Percentiles rank a stretch among this genome's conserved stretches.
These are phyloP conservation scores for Hippophae tibetana DNA, from an alignment of 306 rosid species.

Conservation along the genomic window DNA sequence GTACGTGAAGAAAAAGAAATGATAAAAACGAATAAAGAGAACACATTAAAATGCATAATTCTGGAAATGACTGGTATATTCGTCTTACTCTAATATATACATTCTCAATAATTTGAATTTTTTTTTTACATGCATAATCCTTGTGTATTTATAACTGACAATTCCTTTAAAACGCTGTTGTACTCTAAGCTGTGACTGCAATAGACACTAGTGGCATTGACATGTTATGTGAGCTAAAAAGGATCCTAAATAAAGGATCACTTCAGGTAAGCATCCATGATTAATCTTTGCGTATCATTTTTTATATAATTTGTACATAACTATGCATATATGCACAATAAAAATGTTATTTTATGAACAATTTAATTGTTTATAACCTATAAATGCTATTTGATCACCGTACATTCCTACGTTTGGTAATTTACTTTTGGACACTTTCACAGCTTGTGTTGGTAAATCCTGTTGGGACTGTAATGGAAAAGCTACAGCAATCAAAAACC, in stretches of 20 bases:
- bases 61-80: slow-evolving; percentile 8
- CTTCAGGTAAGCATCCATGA: slow-evolving; percentile 11
- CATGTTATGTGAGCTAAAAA: slow-evolving; percentile 11
- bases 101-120: neutral
- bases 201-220: slow-evolving; percentile 25
- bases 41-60: slow-evolving; percentile 4
- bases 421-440: neutral
- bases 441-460: slow-evolving; percentile 26
- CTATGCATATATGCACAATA: too few relatives aligned
- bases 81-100: neutral
- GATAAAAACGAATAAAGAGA: neutral
- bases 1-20: slow-evolving; percentile 6
- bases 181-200: slow-evolving; percentile 24
- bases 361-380: too few relatives aligned
- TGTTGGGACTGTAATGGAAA: slow-evolving; percentile 19
- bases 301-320: neutral
- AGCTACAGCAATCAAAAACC: slow-evolving; percentile 13
- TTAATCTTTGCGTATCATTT: neutral
- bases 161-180: neutral
- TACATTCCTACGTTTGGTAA: too few relatives aligned
- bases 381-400: too few relatives aligned
- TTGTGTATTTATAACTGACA: neutral
- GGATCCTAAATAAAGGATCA: slow-evolving; percentile 15
- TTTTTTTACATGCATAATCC: neutral
- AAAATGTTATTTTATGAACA: too few relatives aligned